phyloP scores from a whole-genome alignment of 129 eudicot species.

The Arctium lappa region DNA sequence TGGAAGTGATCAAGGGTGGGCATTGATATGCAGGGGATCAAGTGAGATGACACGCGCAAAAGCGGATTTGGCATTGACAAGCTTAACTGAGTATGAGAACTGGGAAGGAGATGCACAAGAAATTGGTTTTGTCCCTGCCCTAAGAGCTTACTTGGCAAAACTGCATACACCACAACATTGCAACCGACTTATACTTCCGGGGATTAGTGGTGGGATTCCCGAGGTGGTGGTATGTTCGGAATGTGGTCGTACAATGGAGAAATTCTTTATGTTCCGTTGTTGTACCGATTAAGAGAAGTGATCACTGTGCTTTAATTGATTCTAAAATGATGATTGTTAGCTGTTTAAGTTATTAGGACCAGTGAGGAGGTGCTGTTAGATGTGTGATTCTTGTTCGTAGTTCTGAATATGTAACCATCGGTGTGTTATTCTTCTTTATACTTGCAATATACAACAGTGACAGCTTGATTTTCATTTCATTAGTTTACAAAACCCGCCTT shows the following conservation, averaged over 20 bases:
- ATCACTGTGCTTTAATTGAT: constrained; percentile 3
- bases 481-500: background rate
- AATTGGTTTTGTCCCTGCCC: constrained; percentile 63
- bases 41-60: constrained; percentile 58
- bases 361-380: constrained; percentile 24
- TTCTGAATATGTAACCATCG: constrained; percentile 1
- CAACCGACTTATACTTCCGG: constrained; percentile 72
- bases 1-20: constrained; percentile 84
- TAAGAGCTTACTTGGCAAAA: constrained; percentile 42
- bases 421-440: constrained; percentile 23
- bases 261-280: constrained; percentile 81
- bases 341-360: constrained; percentile 26
- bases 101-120: constrained; percentile 55
- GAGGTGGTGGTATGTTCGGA: constrained; percentile 82
- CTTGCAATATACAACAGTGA: constrained; percentile 14
- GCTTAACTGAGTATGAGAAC: constrained; percentile 31
- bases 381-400: constrained; percentile 28
- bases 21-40: constrained; percentile 48
- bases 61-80: constrained; percentile 35
- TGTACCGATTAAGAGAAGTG: constrained; percentile 49
- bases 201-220: constrained; percentile 75
- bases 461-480: constrained; percentile 5
- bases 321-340: constrained; percentile 17
- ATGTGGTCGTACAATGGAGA: constrained; percentile 83
- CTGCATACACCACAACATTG: constrained; percentile 71